These are phyloP conservation scores for Dentipellis sp. DNA, from an alignment of 768 basidiomycete species.

Conservation along the genomic window DNA sequence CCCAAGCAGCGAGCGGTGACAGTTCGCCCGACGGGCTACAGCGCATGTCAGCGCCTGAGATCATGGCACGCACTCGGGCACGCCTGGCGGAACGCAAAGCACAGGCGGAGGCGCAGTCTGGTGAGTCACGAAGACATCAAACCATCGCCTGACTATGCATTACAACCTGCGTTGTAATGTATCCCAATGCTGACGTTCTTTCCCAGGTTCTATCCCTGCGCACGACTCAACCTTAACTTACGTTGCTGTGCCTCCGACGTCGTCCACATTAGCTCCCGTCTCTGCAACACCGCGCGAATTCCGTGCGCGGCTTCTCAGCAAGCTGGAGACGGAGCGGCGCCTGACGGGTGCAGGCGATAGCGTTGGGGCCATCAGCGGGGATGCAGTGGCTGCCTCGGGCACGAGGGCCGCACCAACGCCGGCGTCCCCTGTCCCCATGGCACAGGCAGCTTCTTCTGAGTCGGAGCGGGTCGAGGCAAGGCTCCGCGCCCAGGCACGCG, in stretches of 20 bases:
- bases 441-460: constrained; percentile 3
- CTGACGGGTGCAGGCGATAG: constrained; percentile 16
- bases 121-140: too few relatives aligned
- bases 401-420: background rate
- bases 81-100: constrained; percentile 11
- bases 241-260: background rate
- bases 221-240: background rate
- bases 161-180: too few relatives aligned
- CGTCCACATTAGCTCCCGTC: background rate
- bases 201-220: background rate
- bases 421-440: constrained; percentile 7
- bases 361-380: background rate
- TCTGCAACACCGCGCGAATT: constrained; percentile 7
- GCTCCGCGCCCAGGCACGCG: constrained; percentile 38
- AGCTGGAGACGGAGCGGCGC: constrained; percentile 35
- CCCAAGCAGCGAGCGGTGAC: background rate
- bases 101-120: too few relatives aligned
- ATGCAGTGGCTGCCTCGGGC: too few relatives aligned
- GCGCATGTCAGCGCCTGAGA: constrained; percentile 14
- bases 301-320: constrained; percentile 31
- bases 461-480: constrained; percentile 28
- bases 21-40: constrained; percentile 11
- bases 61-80: constrained; percentile 23
- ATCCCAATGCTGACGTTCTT: too few relatives aligned
- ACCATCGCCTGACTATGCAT: too few relatives aligned